phyloP scores from a whole-genome alignment of 2,329 filamentous ascomycete genomes.

The Talaromyces sp. region DNA sequence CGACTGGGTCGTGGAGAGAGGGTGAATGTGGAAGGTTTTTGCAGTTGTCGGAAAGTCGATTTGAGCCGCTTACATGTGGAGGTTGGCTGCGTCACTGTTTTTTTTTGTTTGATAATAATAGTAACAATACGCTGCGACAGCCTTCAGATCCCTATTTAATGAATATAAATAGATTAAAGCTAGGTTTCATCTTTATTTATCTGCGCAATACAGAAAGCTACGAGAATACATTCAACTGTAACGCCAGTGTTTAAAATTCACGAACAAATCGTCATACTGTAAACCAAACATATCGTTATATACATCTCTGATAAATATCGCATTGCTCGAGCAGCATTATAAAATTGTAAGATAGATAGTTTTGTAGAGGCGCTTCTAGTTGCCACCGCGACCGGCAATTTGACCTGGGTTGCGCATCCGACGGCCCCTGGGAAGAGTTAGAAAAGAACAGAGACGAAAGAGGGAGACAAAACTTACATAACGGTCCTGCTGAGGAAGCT shows the following conservation, averaged over 20 bases:
- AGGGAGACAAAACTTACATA: slow-evolving; percentile 47
- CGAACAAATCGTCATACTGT: neutral
- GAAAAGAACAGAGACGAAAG: neutral
- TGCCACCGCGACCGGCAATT: slow-evolving; percentile 12
- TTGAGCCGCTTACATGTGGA: neutral
- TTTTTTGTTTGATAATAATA: neutral
- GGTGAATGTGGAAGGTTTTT: neutral
- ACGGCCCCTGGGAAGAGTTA: slow-evolving; percentile 20
- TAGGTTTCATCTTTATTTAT: neutral
- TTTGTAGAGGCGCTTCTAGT: neutral
- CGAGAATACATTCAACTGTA: neutral
- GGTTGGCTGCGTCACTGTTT: neutral
- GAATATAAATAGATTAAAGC: neutral
- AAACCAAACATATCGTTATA: slow-evolving; percentile 11
- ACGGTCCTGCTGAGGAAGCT: slow-evolving; percentile 57
- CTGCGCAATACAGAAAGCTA: neutral
- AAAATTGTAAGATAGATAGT: neutral
- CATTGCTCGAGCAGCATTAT: slow-evolving; percentile 16
- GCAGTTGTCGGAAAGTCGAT: neutral
- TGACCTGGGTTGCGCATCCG: slow-evolving; percentile 21
- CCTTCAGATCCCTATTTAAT: neutral
- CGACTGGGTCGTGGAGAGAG: neutral
- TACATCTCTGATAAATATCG: slow-evolving; percentile 19
- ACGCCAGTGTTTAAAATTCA: neutral
- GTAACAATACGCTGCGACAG: neutral